Evolutionary conservation across 176 grass and related monocot genomes (phyloP), one percentile per base, ranked within the genome.

Genomic region (Musa troglodytarum): DNA sequence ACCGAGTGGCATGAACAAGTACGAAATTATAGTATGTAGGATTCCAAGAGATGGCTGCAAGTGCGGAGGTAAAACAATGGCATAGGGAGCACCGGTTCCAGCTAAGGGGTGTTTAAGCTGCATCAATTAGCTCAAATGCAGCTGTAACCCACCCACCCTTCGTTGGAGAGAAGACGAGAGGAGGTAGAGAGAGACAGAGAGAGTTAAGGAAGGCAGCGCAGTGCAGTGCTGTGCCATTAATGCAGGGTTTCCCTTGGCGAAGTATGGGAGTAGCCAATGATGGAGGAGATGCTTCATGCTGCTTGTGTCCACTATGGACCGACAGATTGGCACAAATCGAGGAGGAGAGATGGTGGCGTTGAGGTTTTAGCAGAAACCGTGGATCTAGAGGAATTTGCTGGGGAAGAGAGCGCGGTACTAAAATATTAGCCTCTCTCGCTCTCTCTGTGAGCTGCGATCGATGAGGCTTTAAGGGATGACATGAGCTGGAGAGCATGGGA

Each of bases 51-150:
- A 9, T 10, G 8, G 0, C n/a, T 20, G 8, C 1, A 3, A 23
- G n/a, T 0, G 10, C 9, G 22, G 62, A 64, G 21, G 24, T 68
- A 34, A 34, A 68, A 43, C 49, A 68, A 68, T 9, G 65, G 28
- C 34, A 50, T 50, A 15, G 34, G 49, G 10, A 70, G 68, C 49
- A 13, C 9, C 11, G 10, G 3, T 19, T 70, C 68, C 68, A 70
- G 68, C 68, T 50, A 21, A 50, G 68, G 6, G 34, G 15, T 23
- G 22, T 28, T 65, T 69, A 50, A 69, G 43, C 49, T 51, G 49
- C 68, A 70, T 70, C 43, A 50, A 70, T 70, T 70, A 70, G 68
- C 49, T 70, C 68, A 51, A 20, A n/a, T 49, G 68, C 68, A 70
- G 68, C 68, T 70, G 43, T 70, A 70, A 20, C 19, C 68, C 65